A percentile compares a stretch with the other conserved stretches of the same genome.
phyloP scores from a whole-genome alignment of 2,329 filamentous ascomycete species.

The Diaporthe eres region DNA sequence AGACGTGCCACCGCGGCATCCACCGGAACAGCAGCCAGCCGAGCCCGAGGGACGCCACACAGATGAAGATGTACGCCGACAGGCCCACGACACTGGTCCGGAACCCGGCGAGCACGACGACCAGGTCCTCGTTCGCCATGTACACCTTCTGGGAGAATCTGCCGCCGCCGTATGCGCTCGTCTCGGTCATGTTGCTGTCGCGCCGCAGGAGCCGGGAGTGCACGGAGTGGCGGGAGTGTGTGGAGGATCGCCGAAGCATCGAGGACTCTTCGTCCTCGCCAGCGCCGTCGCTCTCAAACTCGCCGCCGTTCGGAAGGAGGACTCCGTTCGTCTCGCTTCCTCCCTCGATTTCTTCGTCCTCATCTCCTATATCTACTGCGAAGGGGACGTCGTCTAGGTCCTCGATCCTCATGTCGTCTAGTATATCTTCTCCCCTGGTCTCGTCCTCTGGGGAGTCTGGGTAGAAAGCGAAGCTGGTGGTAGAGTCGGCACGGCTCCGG shows the following conservation, averaged over 20 bases:
- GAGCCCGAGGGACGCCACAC: conserved; percentile 79
- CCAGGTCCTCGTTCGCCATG: conserved; percentile 93
- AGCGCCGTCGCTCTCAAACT: conserved; percentile 61
- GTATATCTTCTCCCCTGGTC: conserved; percentile 48
- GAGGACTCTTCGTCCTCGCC: conserved; percentile 56
- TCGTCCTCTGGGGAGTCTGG: conserved; percentile 71
- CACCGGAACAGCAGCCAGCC: conserved; percentile 90
- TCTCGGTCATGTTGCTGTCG: conserved; percentile 78
- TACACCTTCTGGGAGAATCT: conserved; percentile 91
- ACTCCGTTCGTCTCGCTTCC: conserved; percentile 14
- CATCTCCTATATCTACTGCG: conserved; percentile 56
- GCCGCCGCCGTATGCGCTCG: conserved; percentile 73
- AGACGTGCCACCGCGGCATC: conserved; percentile 89
- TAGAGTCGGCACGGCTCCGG: conserved; percentile 81
- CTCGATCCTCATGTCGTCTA: conserved; percentile 45
- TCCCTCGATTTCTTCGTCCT: conserved; percentile 49
- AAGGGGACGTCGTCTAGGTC: conserved; percentile 59
- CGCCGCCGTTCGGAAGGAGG: conserved; percentile 50
- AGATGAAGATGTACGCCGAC: conserved; percentile 77
- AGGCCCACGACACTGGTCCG: conserved; percentile 81
- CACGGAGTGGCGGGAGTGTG: conserved; percentile 68
- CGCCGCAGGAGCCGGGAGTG: conserved; percentile 75
- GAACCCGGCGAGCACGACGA: conserved; percentile 93
- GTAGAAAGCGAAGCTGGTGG: conserved; percentile 90
- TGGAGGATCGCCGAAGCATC: conserved; percentile 73